Percentiles rank a stretch among this genome's conserved stretches.
Conservation (phyloP, 345 rosid species). For the Nephelium lappaceum region DNA sequence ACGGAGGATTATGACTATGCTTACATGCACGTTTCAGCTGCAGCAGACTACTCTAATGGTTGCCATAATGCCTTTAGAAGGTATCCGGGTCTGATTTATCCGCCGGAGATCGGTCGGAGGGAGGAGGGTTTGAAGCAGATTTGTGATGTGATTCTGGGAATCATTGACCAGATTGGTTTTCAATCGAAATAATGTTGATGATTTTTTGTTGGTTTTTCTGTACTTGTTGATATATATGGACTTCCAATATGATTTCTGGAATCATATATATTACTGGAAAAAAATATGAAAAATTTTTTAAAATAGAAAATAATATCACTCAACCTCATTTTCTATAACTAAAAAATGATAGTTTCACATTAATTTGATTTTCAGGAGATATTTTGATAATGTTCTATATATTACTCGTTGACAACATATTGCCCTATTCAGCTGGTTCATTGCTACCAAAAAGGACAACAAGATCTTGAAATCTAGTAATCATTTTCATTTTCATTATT, state of each 20-base stretch:
- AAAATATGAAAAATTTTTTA: no score
- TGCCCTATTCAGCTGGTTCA: neutral
- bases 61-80: slow-evolving; percentile 65
- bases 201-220: neutral
- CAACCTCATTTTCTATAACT: no score
- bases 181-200: neutral
- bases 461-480: neutral
- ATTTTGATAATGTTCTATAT: no score
- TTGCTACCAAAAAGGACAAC: neutral
- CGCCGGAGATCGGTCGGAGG: slow-evolving; percentile 57
- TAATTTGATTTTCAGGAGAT: no score
- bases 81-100: slow-evolving; percentile 51
- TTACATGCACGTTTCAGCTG: slow-evolving; percentile 67
- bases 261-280: no score
- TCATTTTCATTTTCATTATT: no score
- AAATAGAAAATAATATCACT: no score
- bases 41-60: slow-evolving; percentile 68
- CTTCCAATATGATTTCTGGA: no score
- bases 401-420: neutral
- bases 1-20: slow-evolving; percentile 67
- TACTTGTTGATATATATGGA: neutral
- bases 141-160: slow-evolving; percentile 69
- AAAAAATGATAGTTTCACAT: no score
- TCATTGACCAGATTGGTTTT: slow-evolving; percentile 50
- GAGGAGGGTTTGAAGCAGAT: slow-evolving; percentile 70